Conservation (phyloP, 2,329 filamentous ascomycete genomes). For the Aspergillus proliferans region DNA sequence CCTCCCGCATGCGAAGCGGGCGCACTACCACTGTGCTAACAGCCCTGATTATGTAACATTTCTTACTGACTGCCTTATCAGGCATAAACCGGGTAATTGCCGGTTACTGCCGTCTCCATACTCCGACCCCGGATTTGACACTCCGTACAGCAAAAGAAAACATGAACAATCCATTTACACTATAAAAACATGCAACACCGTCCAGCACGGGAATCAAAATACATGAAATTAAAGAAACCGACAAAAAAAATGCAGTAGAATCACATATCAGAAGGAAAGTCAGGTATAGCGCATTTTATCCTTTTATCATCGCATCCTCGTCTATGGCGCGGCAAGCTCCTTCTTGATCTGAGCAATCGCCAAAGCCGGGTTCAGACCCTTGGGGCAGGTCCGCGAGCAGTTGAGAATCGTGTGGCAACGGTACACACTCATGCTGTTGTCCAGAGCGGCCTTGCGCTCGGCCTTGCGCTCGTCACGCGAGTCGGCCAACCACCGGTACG, state of each 20-base stretch:
- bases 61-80: too few relatives aligned
- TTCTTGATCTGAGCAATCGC: slow-evolving; percentile 99
- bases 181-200: slow-evolving; percentile 20
- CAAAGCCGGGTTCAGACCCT: slow-evolving; percentile 92
- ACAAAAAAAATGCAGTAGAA: slow-evolving; percentile 8
- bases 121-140: too few relatives aligned
- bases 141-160: background rate
- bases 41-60: slow-evolving; percentile 6
- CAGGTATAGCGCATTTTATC: background rate
- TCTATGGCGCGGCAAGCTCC: slow-evolving; percentile 61
- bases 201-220: slow-evolving; percentile 10
- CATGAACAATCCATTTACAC: slow-evolving; percentile 18
- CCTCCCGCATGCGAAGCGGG: slow-evolving; percentile 21
- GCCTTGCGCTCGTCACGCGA: slow-evolving; percentile 84
- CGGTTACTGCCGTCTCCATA: too few relatives aligned
- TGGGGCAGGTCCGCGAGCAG: slow-evolving; percentile 95
- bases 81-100: too few relatives aligned
- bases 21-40: slow-evolving; percentile 23
- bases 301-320: slow-evolving; percentile 2
- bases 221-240: slow-evolving; percentile 9
- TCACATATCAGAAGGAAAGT: background rate
- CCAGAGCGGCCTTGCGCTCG: slow-evolving; percentile 82
- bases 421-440: slow-evolving; percentile 99
- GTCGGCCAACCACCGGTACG: slow-evolving; percentile 94
- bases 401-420: slow-evolving; percentile 99